Evolutionary conservation across 305 asterid species (phyloP).

Genomic region (Coffea humblotiana): DNA sequence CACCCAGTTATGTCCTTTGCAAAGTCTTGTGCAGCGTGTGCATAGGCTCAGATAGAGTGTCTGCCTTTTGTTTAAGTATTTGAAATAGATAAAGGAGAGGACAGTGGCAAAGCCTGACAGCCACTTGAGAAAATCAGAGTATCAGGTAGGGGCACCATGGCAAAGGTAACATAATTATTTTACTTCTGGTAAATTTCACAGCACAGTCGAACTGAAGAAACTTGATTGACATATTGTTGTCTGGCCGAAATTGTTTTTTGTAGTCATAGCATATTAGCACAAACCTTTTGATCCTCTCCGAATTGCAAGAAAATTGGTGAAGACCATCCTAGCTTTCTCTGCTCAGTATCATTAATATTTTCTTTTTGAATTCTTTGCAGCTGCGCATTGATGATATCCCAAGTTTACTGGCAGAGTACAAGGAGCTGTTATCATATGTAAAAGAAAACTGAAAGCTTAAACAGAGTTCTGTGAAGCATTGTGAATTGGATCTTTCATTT

Average conservation of each 20-base stretch:
- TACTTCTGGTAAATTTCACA: not conserved
- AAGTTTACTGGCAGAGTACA: constrained; percentile 68
- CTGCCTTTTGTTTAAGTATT: not conserved
- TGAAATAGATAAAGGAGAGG: not conserved
- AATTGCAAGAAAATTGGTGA: not conserved
- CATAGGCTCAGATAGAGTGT: not conserved
- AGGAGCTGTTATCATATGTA: constrained; percentile 46
- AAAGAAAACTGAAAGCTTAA: constrained; percentile 14
- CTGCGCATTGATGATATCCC: constrained; percentile 72
- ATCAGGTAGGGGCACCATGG: not conserved
- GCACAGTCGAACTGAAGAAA: not conserved
- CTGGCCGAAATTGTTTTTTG: not conserved
- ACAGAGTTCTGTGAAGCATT: not conserved
- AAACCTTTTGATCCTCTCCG: not conserved
- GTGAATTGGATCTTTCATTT: not conserved
- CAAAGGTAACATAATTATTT: not conserved
- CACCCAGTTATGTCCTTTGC: not conserved
- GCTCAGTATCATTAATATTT: constrained; percentile 14
- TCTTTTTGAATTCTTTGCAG: constrained; percentile 39
- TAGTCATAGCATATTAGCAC: not conserved
- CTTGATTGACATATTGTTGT: not conserved
- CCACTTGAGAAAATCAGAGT: not conserved
- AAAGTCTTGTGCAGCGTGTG: not conserved
- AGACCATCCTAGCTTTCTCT: not conserved
- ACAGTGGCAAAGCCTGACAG: not conserved